Base-by-base conservation (phyloP, 257 asterid species). In the Capsicum pubescens region DNA sequence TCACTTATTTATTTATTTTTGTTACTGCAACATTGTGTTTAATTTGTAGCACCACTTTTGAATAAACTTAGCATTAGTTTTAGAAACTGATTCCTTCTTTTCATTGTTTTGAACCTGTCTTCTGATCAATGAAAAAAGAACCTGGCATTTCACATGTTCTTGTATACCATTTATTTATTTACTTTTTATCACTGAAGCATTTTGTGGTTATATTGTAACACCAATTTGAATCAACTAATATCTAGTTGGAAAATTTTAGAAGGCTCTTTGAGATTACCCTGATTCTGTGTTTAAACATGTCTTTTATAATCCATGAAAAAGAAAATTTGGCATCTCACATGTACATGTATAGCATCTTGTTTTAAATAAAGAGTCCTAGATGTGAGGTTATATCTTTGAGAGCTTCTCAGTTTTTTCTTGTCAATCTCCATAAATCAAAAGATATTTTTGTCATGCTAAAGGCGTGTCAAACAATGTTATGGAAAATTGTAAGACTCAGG, bases 61-160 rank as follows among this genome's bases (percentile, higher is more conserved):
- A 48, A 74, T 74, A 21, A 50, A 35, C 80, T 50, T 74, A 16
- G 57, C 80, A 71, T 71, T 46, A 19, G 60, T 74, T 50, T 71
- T 74, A 74, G 80, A 50, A 50, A 19, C 32, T 26, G 32, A 26
- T 26, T 26, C 14, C 57, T 46, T 74, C 44, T 50, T 32, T 35
- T 50, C 26, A 4, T 19, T 8, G 36, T n/a, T 32, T 32, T 55
- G 19, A 72, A 13, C 59, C 19, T 50, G 80, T 74, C 60, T 21
- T 74, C 32, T 50, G 79, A 71, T 71, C 6, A 57, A 71, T 70
- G 59, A 72, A 48, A 19, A 74, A 74, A 19, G 44, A 21, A 21
- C 17, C 19, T 19, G 60, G 60, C 32, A 26, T 16, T 60, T 74
- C 80, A 19, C 80, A 48, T 72, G 60, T 74, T 11, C 60, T 74